Evolutionary conservation across 1,284 basidiomycete species (phyloP), one percentile per base, ranked within the genome.

Genomic region (Melampsora americana): DNA sequence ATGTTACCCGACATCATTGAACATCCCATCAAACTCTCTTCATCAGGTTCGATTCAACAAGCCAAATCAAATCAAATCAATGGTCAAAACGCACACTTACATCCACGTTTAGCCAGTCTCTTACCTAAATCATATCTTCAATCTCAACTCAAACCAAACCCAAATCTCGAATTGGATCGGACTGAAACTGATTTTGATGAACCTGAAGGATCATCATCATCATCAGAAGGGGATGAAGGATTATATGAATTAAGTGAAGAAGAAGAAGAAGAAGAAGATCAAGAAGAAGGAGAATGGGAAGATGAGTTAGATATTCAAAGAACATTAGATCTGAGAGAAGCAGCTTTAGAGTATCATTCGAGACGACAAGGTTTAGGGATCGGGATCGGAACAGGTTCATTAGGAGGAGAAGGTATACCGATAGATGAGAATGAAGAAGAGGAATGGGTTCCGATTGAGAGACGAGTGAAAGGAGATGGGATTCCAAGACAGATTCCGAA

Each of bases 371-470:
- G 73, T 1, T 50, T 75, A 35, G 73, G 73, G 30, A 42, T 75
- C 20, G 73, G 73, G 30, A 14, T 30, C 32, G 73, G 73, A 11
- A 75, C 66, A 2, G 73, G 73, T 20, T 56, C 73, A 32, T 62
- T 75, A 53, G 73, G 73, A 18, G 73, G 73, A 3, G 65, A 68
- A 28, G 11, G 28, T 61, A 18, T 39, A 1, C 73, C 73, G 18
- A 26, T 32, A n/a, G 59, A 59, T 46, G 53, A 26, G 44, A 39
- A 67, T 32, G 53, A 75, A 42, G 73, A 75, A 23, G 6, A n/a
- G 2, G 73, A 75, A 75, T 75, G 73, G 73, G 73, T 75, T 32
- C 73, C 73, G 1, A n/a, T 75, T 2, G 73, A 75, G 14, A 23
- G 39, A 48, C 30, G 42, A 30, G 30, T 44, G 12, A 39, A 68